These are phyloP conservation scores for Monosporozyma solicola DNA, from an alignment of 805 yeast species.

Conservation along the genomic window DNA sequence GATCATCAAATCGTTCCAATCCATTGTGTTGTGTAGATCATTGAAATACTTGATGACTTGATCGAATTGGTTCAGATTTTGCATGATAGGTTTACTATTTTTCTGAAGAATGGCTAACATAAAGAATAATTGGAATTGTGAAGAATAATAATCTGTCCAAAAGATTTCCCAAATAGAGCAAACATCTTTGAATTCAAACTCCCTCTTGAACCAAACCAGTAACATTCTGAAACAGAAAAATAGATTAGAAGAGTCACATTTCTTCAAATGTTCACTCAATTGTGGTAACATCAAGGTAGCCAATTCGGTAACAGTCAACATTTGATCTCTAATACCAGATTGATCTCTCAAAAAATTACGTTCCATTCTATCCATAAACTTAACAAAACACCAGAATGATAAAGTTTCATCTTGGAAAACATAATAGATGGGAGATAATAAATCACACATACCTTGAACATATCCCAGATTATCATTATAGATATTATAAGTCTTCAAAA, in stretches of 20 bases:
- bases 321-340: conserved; percentile 85
- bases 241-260: conserved; percentile 81
- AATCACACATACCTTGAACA: conserved; percentile 97
- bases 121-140: conserved; percentile 82
- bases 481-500: conserved; percentile 79
- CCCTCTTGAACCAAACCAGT: conserved; percentile 91
- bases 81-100: conserved; percentile 67
- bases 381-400: conserved; percentile 81
- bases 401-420: conserved; percentile 59
- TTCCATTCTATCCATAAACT: conserved; percentile 92
- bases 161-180: conserved; percentile 83
- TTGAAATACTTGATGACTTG: conserved; percentile 90
- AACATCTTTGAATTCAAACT: conserved; percentile 70
- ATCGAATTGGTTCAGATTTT: conserved; percentile 71
- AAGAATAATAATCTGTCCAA: conserved; percentile 78
- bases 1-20: conserved; percentile 67
- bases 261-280: conserved; percentile 69
- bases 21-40: conserved; percentile 70
- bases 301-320: conserved; percentile 72
- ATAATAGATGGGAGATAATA: conserved; percentile 76
- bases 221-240: conserved; percentile 94
- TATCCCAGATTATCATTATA: conserved; percentile 79
- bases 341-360: conserved; percentile 87
- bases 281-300: conserved; percentile 88
- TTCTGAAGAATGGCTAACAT: conserved; percentile 86